These are phyloP conservation scores for Sporothrix inflata DNA, from an alignment of 2,329 filamentous ascomycete genomes.

Conservation along the genomic window DNA sequence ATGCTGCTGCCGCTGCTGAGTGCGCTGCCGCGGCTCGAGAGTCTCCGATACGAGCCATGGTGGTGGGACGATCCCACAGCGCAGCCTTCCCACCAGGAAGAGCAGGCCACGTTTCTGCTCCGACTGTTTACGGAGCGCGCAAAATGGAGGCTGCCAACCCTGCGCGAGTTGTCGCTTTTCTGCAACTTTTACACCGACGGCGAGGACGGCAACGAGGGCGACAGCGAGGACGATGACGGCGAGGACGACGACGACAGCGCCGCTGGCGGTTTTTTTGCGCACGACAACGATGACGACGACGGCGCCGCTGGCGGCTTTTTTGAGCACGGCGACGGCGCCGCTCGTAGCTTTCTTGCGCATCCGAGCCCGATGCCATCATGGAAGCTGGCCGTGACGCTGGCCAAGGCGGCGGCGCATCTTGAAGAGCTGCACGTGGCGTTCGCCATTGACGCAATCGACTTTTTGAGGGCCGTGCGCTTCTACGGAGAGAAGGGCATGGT, in stretches of 20 bases:
- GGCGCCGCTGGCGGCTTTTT: no score
- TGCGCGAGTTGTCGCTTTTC: not conserved
- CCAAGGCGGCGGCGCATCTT: not conserved
- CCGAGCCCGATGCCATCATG: not conserved
- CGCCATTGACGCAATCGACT: not conserved
- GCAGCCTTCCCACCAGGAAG: not conserved
- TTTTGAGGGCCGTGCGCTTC: not conserved
- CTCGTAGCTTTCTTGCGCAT: no score
- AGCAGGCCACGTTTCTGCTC: not conserved
- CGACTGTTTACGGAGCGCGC: not conserved
- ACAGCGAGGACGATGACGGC: no score
- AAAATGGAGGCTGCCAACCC: not conserved
- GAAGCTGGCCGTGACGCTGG: not conserved
- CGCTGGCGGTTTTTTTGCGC: no score
- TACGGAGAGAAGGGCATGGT: not conserved
- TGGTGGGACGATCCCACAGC: not conserved
- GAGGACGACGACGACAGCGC: no score
- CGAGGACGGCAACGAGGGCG: no score
- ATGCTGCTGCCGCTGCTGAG: not conserved
- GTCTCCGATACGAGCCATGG: not conserved
- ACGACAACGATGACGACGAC: no score
- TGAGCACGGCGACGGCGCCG: no score
- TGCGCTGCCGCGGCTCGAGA: not conserved
- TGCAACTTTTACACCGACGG: not conserved
- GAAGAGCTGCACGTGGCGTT: not conserved